These are phyloP conservation scores for Solanum aculeatissimum DNA, from an alignment of 305 asterid species.

Conservation along the genomic window DNA sequence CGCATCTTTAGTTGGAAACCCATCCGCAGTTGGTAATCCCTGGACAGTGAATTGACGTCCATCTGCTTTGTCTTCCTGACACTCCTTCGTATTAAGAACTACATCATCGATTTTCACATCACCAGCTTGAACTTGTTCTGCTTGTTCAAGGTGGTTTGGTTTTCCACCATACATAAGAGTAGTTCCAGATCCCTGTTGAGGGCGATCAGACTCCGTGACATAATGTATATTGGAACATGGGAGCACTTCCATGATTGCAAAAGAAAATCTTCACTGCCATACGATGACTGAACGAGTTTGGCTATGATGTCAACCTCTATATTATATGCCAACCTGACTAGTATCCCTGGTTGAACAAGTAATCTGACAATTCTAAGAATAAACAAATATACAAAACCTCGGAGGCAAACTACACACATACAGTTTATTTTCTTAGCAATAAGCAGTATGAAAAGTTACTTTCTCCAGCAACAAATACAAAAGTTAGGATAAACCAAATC, in stretches of 20 bases:
- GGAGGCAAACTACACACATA: background rate
- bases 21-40: constrained; percentile 40
- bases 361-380: background rate
- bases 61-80: constrained; percentile 31
- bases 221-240: constrained; percentile 41
- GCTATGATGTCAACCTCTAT: background rate
- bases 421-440: background rate
- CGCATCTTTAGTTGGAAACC: constrained; percentile 31
- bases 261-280: constrained; percentile 22
- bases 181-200: constrained; percentile 37
- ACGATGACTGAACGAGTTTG: constrained; percentile 6
- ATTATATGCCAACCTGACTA: background rate
- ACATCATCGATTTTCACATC: constrained; percentile 35
- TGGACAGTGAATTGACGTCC: constrained; percentile 34
- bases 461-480: background rate
- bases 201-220: constrained; percentile 47
- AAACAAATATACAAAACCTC: background rate
- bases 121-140: constrained; percentile 26
- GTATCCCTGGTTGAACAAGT: background rate
- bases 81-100: constrained; percentile 21
- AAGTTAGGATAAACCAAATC: background rate
- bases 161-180: constrained; percentile 38
- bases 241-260: constrained; percentile 59
- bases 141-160: constrained; percentile 27
- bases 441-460: background rate